Evolutionary conservation across 176 grass and related monocot genomes (phyloP), one percentile per base, ranked within the genome.

Genomic region (Neostapfia colusana): DNA sequence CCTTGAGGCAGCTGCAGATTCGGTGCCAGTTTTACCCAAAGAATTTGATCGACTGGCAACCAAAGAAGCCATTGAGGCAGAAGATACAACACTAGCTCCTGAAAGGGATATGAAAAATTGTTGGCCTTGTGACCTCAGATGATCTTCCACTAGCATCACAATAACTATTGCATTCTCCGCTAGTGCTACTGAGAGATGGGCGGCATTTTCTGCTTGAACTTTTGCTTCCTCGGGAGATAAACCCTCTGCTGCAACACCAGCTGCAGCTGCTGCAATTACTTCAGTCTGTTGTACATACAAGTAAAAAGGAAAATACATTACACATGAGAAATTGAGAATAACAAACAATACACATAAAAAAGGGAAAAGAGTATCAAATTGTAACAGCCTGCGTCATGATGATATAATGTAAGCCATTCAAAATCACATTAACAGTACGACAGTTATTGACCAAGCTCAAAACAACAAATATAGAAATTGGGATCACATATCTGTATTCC

Each of bases 71-170:
- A 83, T 69, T 53, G 89, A 84, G 46, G 82, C 43, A 72, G 89
- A 86, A 69, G 89, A 73, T 51, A 75, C 35, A 59, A 38, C 58
- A 65, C 79, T 76, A 84, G 82, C 88, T 63, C 89, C 55, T 65
- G 65, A 70, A 54, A 66, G 73, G 60, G 85, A 74, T 66, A 81
- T 80, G 82, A 77, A 89, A 85, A 84, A 88, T 25, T 90, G 85
- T 77, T 94, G 95, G 39, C 89, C 91, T 79, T 98, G 95, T 73
- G 90, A 82, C 58, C 95, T 89, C 65, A 98, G 64, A 88, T 98
- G 95, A 88, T 98, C 95, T 91, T 98, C 95, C 39, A 98, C 91
- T 76, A 98, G 91, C 95, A 98, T 98, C 61, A 98, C 78, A 83
- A 98, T 88, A 58, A 98, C 91, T 65, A 98, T 89, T 16, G 91